These are phyloP conservation scores for Pichia paraexigua DNA, from an alignment of 805 yeast species.

Conservation along the genomic window DNA sequence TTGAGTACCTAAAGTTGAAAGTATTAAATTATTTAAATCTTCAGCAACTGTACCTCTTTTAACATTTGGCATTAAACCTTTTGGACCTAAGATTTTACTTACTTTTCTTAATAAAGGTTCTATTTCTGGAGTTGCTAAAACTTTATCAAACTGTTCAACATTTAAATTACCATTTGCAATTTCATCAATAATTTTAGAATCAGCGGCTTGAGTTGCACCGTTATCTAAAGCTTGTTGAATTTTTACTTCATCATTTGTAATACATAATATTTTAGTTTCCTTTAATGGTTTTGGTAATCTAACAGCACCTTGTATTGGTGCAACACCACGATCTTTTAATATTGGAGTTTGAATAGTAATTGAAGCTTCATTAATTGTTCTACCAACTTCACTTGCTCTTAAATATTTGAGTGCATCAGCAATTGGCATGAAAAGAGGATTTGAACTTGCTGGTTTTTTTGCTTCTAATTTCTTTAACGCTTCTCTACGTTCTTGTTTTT, in stretches of 20 bases:
- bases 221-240: conserved; percentile 45
- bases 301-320: conserved; percentile 64
- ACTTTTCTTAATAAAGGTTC: conserved; percentile 51
- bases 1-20: conserved; percentile 53
- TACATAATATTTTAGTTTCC: conserved; percentile 55
- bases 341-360: conserved; percentile 58
- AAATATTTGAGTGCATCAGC: conserved; percentile 68
- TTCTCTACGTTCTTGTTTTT: conserved; percentile 20
- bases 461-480: conserved; percentile 28
- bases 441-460: conserved; percentile 34
- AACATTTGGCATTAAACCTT: conserved; percentile 78
- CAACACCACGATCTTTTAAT: conserved; percentile 68
- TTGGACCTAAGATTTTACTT: conserved; percentile 82
- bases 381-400: conserved; percentile 88
- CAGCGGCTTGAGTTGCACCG: conserved; percentile 67
- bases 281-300: conserved; percentile 66
- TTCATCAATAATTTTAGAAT: conserved; percentile 55
- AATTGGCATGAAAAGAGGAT: conserved; percentile 65
- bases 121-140: conserved; percentile 82
- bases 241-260: conserved; percentile 50
- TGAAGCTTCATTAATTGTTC: conserved; percentile 62
- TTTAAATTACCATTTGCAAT: conserved; percentile 47
- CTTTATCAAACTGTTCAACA: conserved; percentile 46
- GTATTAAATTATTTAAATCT: conserved; percentile 49
- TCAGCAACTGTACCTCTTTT: conserved; percentile 81